phyloP scores from a whole-genome alignment of 139 green algal species.

The Tetradesmus obliquus region DNA sequence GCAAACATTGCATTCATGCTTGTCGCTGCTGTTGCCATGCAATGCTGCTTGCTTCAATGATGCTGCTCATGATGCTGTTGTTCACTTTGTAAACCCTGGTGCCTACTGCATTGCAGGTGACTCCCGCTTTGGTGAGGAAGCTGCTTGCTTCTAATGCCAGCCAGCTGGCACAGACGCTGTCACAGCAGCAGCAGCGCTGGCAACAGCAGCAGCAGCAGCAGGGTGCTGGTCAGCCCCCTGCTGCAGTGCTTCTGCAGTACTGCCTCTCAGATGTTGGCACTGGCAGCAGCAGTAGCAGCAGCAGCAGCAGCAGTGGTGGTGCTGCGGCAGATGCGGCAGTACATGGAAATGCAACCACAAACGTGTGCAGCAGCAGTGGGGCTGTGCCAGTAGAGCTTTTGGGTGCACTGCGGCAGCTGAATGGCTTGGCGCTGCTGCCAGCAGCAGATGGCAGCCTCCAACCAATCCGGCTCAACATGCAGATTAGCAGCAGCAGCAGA shows the following conservation, averaged over 20 bases:
- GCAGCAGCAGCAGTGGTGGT: neutral
- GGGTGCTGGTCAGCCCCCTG: conserved; percentile 16
- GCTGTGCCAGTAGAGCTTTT: neutral
- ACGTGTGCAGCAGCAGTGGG: neutral
- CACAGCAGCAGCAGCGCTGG: conserved; percentile 21
- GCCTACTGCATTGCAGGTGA: neutral
- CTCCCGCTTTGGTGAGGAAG: neutral
- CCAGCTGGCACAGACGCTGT: neutral
- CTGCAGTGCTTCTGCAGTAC: conserved; percentile 65
- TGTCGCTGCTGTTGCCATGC: neutral
- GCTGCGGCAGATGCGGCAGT: too few species aligned
- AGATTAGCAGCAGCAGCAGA: neutral
- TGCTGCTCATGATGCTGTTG: neutral
- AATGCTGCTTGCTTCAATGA: neutral
- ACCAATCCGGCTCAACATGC: neutral
- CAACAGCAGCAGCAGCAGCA: conserved; percentile 44
- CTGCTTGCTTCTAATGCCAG: neutral
- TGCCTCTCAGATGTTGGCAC: conserved; percentile 63
- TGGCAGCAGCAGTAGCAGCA: neutral
- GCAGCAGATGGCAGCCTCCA: conserved; percentile 50
- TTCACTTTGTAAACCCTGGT: too few species aligned
- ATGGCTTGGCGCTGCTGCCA: conserved; percentile 73
- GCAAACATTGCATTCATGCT: neutral
- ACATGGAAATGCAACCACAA: too few species aligned
- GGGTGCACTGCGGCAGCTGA: conserved; percentile 51